Conservation (phyloP, 306 rosid genomes). For the Cucurbita argyrosperma region DNA sequence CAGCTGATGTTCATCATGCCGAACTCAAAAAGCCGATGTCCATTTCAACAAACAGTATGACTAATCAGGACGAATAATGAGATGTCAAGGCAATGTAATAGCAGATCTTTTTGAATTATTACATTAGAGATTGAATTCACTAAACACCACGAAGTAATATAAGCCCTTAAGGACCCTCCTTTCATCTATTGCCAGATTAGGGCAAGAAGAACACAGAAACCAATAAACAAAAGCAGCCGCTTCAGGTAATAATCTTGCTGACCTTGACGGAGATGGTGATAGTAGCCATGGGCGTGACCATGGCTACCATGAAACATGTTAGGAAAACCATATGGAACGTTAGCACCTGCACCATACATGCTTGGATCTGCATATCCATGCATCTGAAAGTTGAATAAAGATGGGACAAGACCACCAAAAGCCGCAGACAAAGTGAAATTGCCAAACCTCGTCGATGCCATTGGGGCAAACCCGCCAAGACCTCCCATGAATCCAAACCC, state of each 20-base stretch:
- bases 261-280: constrained; percentile 33
- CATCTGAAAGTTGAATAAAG: constrained; percentile 50
- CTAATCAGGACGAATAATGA: neutral
- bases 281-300: constrained; percentile 27
- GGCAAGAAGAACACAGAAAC: constrained; percentile 43
- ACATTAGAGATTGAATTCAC: constrained; percentile 5
- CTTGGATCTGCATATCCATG: constrained; percentile 54
- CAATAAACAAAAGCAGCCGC: constrained; percentile 43
- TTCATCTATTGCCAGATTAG: constrained; percentile 48
- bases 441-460: constrained; percentile 59
- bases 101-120: neutral
- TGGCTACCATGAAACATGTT: constrained; percentile 45
- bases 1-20: neutral
- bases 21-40: neutral
- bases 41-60: neutral
- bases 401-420: constrained; percentile 65
- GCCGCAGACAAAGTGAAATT: constrained; percentile 71
- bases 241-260: constrained; percentile 59
- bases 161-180: neutral
- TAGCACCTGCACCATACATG: constrained; percentile 37
- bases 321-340: constrained; percentile 49
- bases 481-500: constrained; percentile 69
- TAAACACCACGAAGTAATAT: neutral
- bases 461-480: constrained; percentile 57
- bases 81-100: neutral